phyloP scores from a whole-genome alignment of 73 alveolate species.

The Tetrahymena thermophila region DNA sequence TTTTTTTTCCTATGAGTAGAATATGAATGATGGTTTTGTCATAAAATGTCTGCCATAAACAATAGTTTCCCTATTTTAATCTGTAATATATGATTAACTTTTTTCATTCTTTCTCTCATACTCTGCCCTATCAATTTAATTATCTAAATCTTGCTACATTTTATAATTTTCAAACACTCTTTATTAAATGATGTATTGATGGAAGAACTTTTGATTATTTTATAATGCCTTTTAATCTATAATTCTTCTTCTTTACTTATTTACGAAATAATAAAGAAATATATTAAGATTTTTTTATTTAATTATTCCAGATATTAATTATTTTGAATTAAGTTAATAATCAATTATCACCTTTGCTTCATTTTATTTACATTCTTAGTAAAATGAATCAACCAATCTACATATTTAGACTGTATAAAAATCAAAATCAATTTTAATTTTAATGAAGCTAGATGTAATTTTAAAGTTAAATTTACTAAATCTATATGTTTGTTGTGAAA shows the following conservation, averaged over 20 bases:
- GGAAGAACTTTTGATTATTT: not conserved
- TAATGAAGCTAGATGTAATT: not conserved
- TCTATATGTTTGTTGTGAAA: no score
- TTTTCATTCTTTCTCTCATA: not conserved
- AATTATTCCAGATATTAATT: not conserved
- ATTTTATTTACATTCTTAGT: not conserved
- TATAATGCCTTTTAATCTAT: not conserved
- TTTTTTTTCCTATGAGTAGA: not conserved
- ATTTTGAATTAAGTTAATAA: not conserved
- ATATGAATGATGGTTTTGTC: not conserved
- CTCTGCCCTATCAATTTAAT: not conserved
- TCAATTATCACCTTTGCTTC: not conserved
- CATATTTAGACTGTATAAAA: not conserved
- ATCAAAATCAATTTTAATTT: no score
- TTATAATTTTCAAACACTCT: not conserved
- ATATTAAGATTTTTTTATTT: not conserved
- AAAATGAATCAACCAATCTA: no score
- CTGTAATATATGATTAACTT: not conserved
- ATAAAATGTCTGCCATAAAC: not conserved
- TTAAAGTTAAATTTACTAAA: not conserved
- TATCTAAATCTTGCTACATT: not conserved
- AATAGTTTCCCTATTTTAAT: not conserved
- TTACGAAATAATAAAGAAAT: not conserved
- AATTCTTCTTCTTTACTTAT: not conserved
- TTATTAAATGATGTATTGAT: not conserved